Percentiles rank a stretch among this genome's conserved stretches.
Conservation (phyloP, 306 rosid genomes). For the Acacia acuminata region DNA sequence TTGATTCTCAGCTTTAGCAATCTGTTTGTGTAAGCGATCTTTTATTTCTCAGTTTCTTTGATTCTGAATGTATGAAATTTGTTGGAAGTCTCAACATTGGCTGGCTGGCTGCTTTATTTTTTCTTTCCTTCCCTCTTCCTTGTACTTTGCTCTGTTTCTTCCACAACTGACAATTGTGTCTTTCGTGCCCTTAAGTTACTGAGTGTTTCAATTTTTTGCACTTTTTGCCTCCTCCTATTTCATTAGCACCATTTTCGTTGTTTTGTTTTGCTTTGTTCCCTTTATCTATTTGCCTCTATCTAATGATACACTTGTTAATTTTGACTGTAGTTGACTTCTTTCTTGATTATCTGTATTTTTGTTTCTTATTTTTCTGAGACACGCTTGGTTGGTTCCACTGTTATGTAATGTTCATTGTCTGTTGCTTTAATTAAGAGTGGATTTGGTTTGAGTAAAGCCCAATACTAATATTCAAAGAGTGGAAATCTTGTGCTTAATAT, state of each 20-base stretch:
- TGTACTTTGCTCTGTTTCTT: neutral
- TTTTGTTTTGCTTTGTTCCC: neutral
- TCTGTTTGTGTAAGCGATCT: too few species aligned
- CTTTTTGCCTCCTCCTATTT: too few species aligned
- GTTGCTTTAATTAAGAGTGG: neutral
- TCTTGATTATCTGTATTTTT: neutral
- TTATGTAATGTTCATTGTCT: neutral
- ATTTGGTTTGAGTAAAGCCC: neutral
- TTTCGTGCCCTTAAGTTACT: too few species aligned
- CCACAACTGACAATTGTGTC: neutral
- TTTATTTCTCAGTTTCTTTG: too few species aligned
- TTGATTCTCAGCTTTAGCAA: too few species aligned
- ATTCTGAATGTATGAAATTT: too few species aligned
- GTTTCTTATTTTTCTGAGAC: neutral
- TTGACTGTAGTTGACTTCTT: neutral
- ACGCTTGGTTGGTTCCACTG: neutral
- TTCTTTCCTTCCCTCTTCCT: neutral
- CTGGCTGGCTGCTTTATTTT: neutral
- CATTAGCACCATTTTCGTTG: too few species aligned
- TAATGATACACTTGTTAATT: neutral
- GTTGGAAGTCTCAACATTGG: too few species aligned
- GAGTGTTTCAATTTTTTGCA: too few species aligned
- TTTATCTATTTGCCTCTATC: neutral
- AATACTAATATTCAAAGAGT: too few species aligned
- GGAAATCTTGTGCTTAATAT: too few species aligned